Evolutionary conservation across 2,329 filamentous ascomycete genomes (phyloP).

Genomic region (Trichoderma pleuroti): DNA sequence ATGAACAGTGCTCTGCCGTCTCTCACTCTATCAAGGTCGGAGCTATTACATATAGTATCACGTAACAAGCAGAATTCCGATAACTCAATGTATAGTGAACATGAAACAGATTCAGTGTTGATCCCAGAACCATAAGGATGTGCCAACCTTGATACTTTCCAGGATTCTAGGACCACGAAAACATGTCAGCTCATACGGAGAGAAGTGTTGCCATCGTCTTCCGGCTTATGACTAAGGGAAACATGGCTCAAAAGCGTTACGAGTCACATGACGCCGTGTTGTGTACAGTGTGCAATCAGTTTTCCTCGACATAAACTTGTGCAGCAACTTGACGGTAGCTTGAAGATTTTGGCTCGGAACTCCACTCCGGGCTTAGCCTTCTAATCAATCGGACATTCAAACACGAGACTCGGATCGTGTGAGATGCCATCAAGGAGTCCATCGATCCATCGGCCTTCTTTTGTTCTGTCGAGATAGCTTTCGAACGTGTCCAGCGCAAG

Average conservation of each 20-base stretch:
- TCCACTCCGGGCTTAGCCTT: neutral
- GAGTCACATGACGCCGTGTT: neutral
- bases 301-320: neutral
- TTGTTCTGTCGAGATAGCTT: neutral
- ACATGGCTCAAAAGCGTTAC: neutral
- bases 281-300: neutral
- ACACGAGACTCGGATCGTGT: neutral
- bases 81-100: neutral
- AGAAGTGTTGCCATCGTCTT: neutral
- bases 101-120: neutral
- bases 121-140: neutral
- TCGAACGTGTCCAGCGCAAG: neutral
- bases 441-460: neutral
- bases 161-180: neutral
- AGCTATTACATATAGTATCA: neutral
- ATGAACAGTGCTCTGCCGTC: neutral
- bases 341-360: neutral
- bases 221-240: neutral
- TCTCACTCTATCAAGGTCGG: neutral
- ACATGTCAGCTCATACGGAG: neutral
- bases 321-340: neutral
- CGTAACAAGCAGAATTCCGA: neutral
- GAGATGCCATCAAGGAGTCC: neutral
- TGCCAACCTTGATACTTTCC: neutral
- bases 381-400: neutral